Conservation (phyloP, 2,329 filamentous ascomycete genomes). For the Zelopaecilomyces penicillatus region DNA sequence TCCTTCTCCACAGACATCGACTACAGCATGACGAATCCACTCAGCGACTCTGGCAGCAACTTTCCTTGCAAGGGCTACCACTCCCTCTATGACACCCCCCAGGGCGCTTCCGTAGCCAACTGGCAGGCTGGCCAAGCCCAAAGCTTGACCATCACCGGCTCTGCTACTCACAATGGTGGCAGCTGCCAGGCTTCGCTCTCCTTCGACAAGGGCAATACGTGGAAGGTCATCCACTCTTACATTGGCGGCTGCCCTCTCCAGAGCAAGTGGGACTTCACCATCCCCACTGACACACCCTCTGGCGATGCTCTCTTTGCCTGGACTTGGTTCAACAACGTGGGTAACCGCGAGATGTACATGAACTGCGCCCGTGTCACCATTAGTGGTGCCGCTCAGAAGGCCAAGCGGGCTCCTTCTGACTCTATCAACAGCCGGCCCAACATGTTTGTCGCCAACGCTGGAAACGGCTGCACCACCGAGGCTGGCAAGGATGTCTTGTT, state of each 20-base stretch:
- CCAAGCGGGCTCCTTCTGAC: slow-evolving; percentile 20
- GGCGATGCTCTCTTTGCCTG: slow-evolving; percentile 61
- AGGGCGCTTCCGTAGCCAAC: slow-evolving; percentile 46
- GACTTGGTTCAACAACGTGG: slow-evolving; percentile 68
- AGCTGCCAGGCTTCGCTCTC: slow-evolving; percentile 69
- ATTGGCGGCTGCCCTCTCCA: slow-evolving; percentile 45
- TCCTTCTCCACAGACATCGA: slow-evolving; percentile 43
- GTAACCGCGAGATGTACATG: slow-evolving; percentile 80
- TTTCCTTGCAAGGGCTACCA: slow-evolving; percentile 66
- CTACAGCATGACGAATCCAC: slow-evolving; percentile 61
- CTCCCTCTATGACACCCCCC: slow-evolving; percentile 33
- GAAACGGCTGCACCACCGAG: slow-evolving; percentile 44
- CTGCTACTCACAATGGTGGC: slow-evolving; percentile 57
- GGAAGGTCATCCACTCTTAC: slow-evolving; percentile 56
- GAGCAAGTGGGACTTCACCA: slow-evolving; percentile 53
- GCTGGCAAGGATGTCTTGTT: slow-evolving; percentile 48
- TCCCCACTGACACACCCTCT: slow-evolving; percentile 54
- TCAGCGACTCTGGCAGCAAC: slow-evolving; percentile 51
- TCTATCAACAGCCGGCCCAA: slow-evolving; percentile 49
- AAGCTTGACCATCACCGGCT: slow-evolving; percentile 55
- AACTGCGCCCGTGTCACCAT: slow-evolving; percentile 68
- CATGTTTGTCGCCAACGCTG: slow-evolving; percentile 59
- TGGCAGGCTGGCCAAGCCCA: slow-evolving; percentile 55
- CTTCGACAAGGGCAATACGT: slow-evolving; percentile 61
- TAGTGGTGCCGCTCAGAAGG: slow-evolving; percentile 22